Percentiles rank a stretch among this genome's conserved stretches.
Evolutionary conservation across 192 early-diverging fungal genomes (phyloP).

Genomic region (Podila minutissima): DNA sequence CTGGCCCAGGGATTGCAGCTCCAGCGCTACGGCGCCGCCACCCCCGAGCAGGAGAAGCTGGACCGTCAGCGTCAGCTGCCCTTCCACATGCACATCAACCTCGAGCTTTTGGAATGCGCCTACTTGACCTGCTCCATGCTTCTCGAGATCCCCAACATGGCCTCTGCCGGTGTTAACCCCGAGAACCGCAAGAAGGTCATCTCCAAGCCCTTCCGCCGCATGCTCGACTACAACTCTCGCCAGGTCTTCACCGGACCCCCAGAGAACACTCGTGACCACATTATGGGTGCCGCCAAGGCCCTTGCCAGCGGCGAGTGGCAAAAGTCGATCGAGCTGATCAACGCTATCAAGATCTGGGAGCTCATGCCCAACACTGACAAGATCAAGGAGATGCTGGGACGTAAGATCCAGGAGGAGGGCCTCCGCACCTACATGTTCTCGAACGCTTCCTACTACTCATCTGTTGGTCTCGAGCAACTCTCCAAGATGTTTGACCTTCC

Average conservation of each 20-base stretch:
- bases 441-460: conserved; percentile 90
- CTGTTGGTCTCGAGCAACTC: conserved; percentile 85
- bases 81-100: conserved; percentile 99
- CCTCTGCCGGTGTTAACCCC: conserved; percentile 69
- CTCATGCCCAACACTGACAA: conserved; percentile 82
- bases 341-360: conserved; percentile 97
- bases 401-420: conserved; percentile 95
- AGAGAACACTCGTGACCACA: conserved; percentile 98
- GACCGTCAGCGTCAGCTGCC: conserved; percentile 97
- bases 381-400: conserved; percentile 90
- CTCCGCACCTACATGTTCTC: conserved; percentile 97
- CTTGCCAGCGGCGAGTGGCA: conserved; percentile 95
- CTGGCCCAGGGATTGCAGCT: conserved; percentile 82
- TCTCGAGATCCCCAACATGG: conserved; percentile 97
- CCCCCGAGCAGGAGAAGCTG: conserved; percentile 91
- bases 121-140: conserved; percentile 97
- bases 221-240: conserved; percentile 95
- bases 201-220: conserved; percentile 90
- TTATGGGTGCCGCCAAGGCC: conserved; percentile 96
- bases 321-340: conserved; percentile 82
- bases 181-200: conserved; percentile 78
- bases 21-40: conserved; percentile 81
- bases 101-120: conserved; percentile 97
- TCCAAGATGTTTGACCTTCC: conserved; percentile 90
- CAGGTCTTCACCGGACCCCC: conserved; percentile 96